A percentile compares a stretch with the other conserved stretches of the same genome.
These are phyloP conservation scores for Bothriochloa decipiens DNA, from an alignment of 176 grass and related monocot genomes.

Conservation along the genomic window DNA sequence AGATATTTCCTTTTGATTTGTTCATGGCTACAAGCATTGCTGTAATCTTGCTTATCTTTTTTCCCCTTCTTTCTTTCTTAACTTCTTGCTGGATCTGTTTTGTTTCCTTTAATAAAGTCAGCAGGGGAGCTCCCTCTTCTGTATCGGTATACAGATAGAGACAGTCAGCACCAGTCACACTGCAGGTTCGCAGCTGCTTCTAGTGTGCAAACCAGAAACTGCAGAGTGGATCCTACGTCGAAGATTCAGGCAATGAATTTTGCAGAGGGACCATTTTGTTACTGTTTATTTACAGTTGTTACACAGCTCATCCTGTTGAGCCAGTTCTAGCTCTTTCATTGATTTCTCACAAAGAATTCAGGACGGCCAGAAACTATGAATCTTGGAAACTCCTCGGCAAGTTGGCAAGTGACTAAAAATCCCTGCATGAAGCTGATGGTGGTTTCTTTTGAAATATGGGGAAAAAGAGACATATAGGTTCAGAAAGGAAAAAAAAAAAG, in stretches of 20 bases:
- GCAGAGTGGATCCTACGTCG: slow-evolving; percentile 1
- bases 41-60: background rate
- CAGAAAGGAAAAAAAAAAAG: background rate
- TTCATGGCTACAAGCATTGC: background rate
- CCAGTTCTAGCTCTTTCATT: background rate
- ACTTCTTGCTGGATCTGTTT: no score
- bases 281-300: background rate
- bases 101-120: no score
- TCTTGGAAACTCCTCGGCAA: background rate
- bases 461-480: background rate
- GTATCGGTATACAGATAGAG: background rate
- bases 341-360: background rate
- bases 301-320: background rate
- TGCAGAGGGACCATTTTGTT: background rate
- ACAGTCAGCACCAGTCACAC: background rate
- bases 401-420: background rate
- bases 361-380: slow-evolving; percentile 8
- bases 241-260: background rate
- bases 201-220: background rate
- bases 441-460: background rate
- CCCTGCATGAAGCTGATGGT: background rate
- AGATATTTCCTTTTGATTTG: background rate
- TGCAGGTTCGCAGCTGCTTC: background rate
- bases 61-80: background rate
- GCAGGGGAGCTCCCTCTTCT: background rate